Evolutionary conservation across 1,139 yeast species (phyloP).

Genomic region (Suhomyces taliae): DNA sequence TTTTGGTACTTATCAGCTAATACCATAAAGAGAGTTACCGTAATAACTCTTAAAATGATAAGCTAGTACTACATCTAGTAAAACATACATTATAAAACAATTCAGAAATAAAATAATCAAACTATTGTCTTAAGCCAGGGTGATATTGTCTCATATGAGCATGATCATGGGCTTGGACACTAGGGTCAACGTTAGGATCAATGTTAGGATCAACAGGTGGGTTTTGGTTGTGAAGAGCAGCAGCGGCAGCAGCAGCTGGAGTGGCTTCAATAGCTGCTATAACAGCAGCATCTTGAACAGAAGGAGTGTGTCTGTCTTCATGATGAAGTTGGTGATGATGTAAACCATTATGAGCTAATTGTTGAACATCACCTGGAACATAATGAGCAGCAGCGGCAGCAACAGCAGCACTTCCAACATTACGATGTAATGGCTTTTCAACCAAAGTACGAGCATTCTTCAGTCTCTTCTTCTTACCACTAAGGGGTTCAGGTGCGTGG

Average conservation of each 20-base stretch:
- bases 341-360: conserved; percentile 17
- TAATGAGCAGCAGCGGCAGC: conserved; percentile 18
- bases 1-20: background rate
- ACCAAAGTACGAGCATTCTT: conserved; percentile 46
- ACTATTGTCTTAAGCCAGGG: conserved; percentile 13
- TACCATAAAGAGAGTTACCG: background rate
- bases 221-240: conserved; percentile 30
- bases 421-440: conserved; percentile 46
- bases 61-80: background rate
- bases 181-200: conserved; percentile 49
- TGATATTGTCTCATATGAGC: conserved; percentile 24
- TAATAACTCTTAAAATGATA: background rate
- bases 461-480: conserved; percentile 37
- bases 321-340: conserved; percentile 23
- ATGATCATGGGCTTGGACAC: conserved; percentile 47
- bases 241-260: conserved; percentile 40
- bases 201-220: conserved; percentile 43
- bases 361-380: conserved; percentile 24
- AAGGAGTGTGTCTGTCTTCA: conserved; percentile 31
- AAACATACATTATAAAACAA: conserved; percentile 11
- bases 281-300: conserved; percentile 46
- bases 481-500: conserved; percentile 47
- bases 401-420: conserved; percentile 8
- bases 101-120: conserved; percentile 6
- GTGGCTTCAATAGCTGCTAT: conserved; percentile 47